Evolutionary conservation across 306 rosid species (phyloP).

Genomic region (Pterocarpus macrocarpus): DNA sequence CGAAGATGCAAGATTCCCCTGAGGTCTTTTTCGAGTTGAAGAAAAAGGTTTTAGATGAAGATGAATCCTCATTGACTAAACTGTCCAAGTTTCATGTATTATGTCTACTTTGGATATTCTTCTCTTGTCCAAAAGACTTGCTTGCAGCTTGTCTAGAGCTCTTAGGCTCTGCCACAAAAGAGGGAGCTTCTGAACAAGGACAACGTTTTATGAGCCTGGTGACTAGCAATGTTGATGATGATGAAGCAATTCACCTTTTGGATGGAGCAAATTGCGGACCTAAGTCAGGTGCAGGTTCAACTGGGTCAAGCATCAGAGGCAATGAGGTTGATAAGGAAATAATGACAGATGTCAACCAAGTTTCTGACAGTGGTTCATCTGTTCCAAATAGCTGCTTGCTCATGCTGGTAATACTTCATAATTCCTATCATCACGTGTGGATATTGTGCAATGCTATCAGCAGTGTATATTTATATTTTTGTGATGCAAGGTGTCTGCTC

Average conservation of each 20-base stretch:
- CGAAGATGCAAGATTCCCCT: slow-evolving; percentile 67
- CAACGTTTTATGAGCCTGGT: slow-evolving; percentile 66
- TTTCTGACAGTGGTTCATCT: slow-evolving; percentile 46
- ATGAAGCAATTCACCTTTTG: slow-evolving; percentile 46
- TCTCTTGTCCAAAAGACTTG: slow-evolving; percentile 74
- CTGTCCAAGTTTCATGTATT: slow-evolving; percentile 65
- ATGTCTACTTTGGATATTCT: slow-evolving; percentile 75
- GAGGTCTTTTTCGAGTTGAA: slow-evolving; percentile 65
- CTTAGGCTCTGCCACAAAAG: slow-evolving; percentile 60
- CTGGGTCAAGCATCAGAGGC: slow-evolving; percentile 47
- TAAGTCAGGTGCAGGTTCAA: slow-evolving; percentile 49
- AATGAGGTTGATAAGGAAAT: slow-evolving; percentile 50
- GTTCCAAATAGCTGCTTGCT: slow-evolving; percentile 71
- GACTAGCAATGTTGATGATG: slow-evolving; percentile 56
- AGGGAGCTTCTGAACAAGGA: slow-evolving; percentile 66
- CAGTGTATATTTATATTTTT: no score
- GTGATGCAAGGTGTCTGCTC: no score
- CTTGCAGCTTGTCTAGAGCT: slow-evolving; percentile 88
- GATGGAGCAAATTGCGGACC: slow-evolving; percentile 53
- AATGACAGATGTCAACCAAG: slow-evolving; percentile 52
- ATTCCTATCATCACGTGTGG: no score
- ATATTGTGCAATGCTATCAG: no score
- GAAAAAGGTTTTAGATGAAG: slow-evolving; percentile 67
- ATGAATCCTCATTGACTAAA: slow-evolving; percentile 60
- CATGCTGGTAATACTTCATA: slow-evolving; percentile 65